Evolutionary conservation across 805 yeast genomes (phyloP), one percentile per base, ranked within the genome.

Genomic region (Candida sonorensis): DNA sequence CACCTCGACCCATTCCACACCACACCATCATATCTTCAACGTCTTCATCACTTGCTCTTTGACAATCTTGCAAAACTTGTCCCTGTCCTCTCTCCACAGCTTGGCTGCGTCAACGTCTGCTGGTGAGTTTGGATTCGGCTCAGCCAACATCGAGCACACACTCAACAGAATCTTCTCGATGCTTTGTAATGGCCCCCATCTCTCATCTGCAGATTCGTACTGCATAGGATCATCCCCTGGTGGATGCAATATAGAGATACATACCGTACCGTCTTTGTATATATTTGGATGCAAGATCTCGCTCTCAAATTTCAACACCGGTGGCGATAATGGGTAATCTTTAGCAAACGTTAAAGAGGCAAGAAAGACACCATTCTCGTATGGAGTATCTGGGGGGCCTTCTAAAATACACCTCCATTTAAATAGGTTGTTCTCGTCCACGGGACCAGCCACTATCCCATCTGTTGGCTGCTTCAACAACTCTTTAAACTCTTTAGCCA

Each of bases 211-310:
- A 3, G 88, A 90, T 57, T 88, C 96, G 44, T 92, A 92, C 69
- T 81, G 87, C 56, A 87, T 75, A 14, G 98, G 98, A 57, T 92
- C 98, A 47, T 88, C 95, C 7, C 98, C 98, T 1, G 97, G 95
- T 1, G 96, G 77, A 55, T 92, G 98, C 43, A 92, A 66, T 30
- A 92, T 92, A 11, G 95, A 85, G 31, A 92, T 92, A 57, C 98
- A 92, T 4, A 92, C 98, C 16, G 85, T 85, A 3, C 98, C 98
- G 51, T 88, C 95, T 31, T 83, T 76, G 55, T 90, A 92, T 34
- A 92, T 77, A 57, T 92, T 92, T 16, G 98, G 98, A 57, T 92
- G 98, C 37, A 85, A 67, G 31, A 92, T 71, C 5, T 94, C 80
- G 17, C 95, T 88, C 11, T 77, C 77, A 45, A 81, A 81, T 37